Conservation (phyloP, 2,329 filamentous ascomycete species). For the Trichoderma koningii region DNA sequence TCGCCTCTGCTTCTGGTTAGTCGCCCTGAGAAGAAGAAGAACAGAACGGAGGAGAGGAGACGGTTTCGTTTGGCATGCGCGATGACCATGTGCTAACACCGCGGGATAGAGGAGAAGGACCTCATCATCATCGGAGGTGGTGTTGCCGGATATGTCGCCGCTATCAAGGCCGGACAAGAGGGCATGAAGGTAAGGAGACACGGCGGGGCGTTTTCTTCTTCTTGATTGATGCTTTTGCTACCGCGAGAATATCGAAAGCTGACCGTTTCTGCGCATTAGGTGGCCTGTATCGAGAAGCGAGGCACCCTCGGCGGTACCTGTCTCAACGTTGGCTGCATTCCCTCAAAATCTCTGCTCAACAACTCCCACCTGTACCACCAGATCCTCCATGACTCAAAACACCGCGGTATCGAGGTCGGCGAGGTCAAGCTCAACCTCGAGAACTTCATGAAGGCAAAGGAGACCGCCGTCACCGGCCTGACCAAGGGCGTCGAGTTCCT, state of each 20-base stretch:
- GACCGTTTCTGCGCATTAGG: constrained; percentile 52
- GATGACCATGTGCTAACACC: constrained; percentile 34
- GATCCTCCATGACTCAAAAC: constrained; percentile 94
- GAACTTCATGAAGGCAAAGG: constrained; percentile 99
- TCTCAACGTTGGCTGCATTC: constrained; percentile 98
- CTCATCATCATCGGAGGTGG: constrained; percentile 97
- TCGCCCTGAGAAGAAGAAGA: constrained; percentile 29
- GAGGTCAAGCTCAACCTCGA: constrained; percentile 94
- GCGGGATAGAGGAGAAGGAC: constrained; percentile 79
- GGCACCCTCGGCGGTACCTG: constrained; percentile 93
- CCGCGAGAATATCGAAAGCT: not conserved
- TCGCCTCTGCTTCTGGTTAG: constrained; percentile 60
- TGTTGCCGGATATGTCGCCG: constrained; percentile 97
- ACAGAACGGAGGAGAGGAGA: not conserved
- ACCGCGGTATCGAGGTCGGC: constrained; percentile 94
- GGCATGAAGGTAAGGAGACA: constrained; percentile 75
- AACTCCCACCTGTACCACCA: constrained; percentile 99
- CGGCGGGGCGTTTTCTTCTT: too few species aligned
- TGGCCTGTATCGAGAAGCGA: constrained; percentile 97
- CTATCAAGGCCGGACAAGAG: constrained; percentile 98
- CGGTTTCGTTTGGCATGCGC: not conserved
- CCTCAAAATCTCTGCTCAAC: constrained; percentile 98
- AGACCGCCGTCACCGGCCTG: constrained; percentile 80
- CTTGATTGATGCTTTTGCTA: not conserved
- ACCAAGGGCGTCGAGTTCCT: constrained; percentile 98